phyloP scores from a whole-genome alignment of 768 basidiomycete species.

The Suillus paluster region DNA sequence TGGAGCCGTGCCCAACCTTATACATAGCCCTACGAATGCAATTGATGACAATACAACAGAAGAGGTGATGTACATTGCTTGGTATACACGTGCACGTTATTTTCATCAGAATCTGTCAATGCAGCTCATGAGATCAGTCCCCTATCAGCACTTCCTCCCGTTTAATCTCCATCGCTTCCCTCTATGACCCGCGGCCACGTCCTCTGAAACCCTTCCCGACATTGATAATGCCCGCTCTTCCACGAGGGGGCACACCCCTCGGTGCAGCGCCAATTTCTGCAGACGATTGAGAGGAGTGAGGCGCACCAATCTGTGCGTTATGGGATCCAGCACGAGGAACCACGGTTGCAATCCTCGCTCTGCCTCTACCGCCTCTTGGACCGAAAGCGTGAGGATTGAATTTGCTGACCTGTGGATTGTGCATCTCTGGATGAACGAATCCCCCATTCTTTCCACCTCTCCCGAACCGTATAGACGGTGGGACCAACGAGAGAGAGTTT shows the following conservation, averaged over 20 bases:
- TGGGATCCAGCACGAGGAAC: slow-evolving; percentile 21
- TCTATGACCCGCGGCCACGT: slow-evolving; percentile 19
- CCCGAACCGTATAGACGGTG: slow-evolving; percentile 72
- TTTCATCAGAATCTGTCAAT: neutral
- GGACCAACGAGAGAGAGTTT: slow-evolving; percentile 61
- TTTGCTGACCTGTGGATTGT: slow-evolving; percentile 35
- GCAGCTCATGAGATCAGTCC: neutral
- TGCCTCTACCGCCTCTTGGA: slow-evolving; percentile 34
- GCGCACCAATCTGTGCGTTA: slow-evolving; percentile 8
- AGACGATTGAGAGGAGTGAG: slow-evolving; percentile 1
- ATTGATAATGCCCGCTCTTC: slow-evolving; percentile 15
- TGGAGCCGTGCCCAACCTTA: neutral
- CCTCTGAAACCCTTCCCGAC: slow-evolving; percentile 12
- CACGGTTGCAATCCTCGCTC: slow-evolving; percentile 29
- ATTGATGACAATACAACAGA: neutral
- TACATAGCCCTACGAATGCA: neutral
- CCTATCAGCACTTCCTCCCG: neutral
- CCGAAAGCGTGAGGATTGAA: slow-evolving; percentile 27
- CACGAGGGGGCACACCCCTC: slow-evolving; percentile 22
- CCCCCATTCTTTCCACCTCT: slow-evolving; percentile 65
- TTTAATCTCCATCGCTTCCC: neutral
- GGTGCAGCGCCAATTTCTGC: slow-evolving; percentile 12
- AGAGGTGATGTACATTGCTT: slow-evolving; percentile 4
- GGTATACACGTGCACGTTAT: slow-evolving; percentile 4
- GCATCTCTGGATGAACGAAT: slow-evolving; percentile 43